These are phyloP conservation scores for Penicillium silybi DNA, from an alignment of 495 filamentous ascomycete genomes.

Conservation along the genomic window DNA sequence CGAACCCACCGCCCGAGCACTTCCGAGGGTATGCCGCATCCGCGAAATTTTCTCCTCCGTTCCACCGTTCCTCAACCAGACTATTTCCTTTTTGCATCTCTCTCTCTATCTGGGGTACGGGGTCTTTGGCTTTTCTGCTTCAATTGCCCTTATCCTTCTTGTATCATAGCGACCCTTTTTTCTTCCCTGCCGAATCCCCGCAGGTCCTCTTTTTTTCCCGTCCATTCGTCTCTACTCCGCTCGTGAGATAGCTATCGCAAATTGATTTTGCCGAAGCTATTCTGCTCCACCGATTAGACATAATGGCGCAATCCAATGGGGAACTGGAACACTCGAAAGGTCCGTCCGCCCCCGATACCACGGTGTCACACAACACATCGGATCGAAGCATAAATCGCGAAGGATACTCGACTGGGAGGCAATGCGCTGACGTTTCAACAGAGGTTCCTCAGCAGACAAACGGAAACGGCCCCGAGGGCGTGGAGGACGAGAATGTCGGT, in stretches of 20 bases:
- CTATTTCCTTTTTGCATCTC: slow-evolving; percentile 27
- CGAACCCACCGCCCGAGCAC: slow-evolving; percentile 41
- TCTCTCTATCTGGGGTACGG: slow-evolving; percentile 30
- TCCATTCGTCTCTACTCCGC: slow-evolving; percentile 15
- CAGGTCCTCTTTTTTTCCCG: slow-evolving; percentile 6
- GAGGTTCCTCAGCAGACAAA: slow-evolving; percentile 36
- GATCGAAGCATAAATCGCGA: slow-evolving; percentile 4
- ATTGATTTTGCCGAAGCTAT: slow-evolving; percentile 17
- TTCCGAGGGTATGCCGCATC: slow-evolving; percentile 44
- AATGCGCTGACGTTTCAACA: slow-evolving; percentile 23
- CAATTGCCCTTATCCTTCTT: slow-evolving; percentile 40
- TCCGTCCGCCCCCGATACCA: slow-evolving; percentile 19
- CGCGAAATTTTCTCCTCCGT: slow-evolving; percentile 44
- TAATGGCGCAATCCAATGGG: slow-evolving; percentile 43
- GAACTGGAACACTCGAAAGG: slow-evolving; percentile 43
- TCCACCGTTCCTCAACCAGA: slow-evolving; percentile 23
- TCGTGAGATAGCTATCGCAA: slow-evolving; percentile 16
- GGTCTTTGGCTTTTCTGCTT: slow-evolving; percentile 36
- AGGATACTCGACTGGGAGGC: neutral
- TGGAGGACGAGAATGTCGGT: slow-evolving; percentile 39
- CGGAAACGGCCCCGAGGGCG: slow-evolving; percentile 31
- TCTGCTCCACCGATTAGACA: slow-evolving; percentile 17
- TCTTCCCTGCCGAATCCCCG: neutral
- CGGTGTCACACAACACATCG: slow-evolving; percentile 10
- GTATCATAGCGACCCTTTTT: slow-evolving; percentile 31